Evolutionary conservation across 371 early-diverging fungal genomes (phyloP), one percentile per base, ranked within the genome.

Genomic region (Neoconidiobolus thromboides): DNA sequence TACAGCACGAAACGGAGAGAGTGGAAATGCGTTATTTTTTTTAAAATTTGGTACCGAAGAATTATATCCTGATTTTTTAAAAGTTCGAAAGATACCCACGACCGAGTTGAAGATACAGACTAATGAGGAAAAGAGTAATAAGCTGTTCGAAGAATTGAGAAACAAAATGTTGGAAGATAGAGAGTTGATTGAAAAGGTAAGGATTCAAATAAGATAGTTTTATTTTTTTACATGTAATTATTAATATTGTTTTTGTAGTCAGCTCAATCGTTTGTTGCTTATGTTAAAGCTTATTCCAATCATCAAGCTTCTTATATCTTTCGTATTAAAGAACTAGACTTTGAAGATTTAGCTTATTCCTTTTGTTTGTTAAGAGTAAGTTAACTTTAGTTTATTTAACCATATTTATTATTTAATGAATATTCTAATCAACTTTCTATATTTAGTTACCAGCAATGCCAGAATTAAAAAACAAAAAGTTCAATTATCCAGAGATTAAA

Each of bases 261-360:
- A 80, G 65, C 82, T n/a, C 73, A 76, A 64, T 94, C 94, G 0
- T 96, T 93, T 70, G 92, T 92, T 2, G 85, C 88, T 0, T 96
- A 80, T 71, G 79, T 88, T 14, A 79, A 91, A 53, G 72, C 87
- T 10, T 96, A 96, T 65, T 76, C 82, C 1, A 93, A 95, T 62
- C 96, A 96, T 68, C 91, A 93, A 62, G 91, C 92, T 2, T 77
- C 69, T 42, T 92, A 80, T 67, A 96, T 96, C 46, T 96, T 96
- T 69, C 76, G 85, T 15, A 65, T 82, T n/a, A 87, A 86, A 60
- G 82, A 91, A 63, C 64, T 93, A 50, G 87, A 92, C 63, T 60
- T 93, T 2, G 78, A 75, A 36, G 71, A 72, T 26, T 69, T 85
- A 6, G 91, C 89, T 5, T 76, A 75, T 49, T 80, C 82, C 0